These are phyloP conservation scores for Pseudomonodictys pantanalensis DNA, from an alignment of 495 filamentous ascomycete genomes.

Conservation along the genomic window DNA sequence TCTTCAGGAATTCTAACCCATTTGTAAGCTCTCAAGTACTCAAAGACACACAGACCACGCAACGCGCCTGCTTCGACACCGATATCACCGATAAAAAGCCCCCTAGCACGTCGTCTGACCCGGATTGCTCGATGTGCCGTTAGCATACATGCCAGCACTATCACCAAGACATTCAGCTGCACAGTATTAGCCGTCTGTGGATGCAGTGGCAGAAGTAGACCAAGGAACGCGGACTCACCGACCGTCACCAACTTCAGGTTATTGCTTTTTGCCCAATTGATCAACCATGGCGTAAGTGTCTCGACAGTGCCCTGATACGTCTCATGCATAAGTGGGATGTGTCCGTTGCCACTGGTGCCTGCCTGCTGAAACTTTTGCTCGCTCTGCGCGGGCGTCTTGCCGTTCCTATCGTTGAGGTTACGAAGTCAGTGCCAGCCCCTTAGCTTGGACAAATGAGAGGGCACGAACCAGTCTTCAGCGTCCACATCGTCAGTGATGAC, in stretches of 20 bases:
- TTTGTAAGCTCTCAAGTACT: no score
- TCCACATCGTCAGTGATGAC: constrained; percentile 57
- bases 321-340: constrained; percentile 58
- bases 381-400: constrained; percentile 45
- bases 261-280: constrained; percentile 53
- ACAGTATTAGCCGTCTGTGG: constrained; percentile 28
- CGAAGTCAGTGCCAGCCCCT: no score
- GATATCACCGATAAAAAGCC: neutral
- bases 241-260: constrained; percentile 53
- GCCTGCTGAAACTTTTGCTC: constrained; percentile 46
- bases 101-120: constrained; percentile 15
- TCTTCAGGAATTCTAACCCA: no score
- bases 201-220: neutral
- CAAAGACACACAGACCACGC: no score
- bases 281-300: constrained; percentile 51
- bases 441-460: no score
- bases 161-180: constrained; percentile 52
- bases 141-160: constrained; percentile 44
- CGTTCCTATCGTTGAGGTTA: no score
- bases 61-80: neutral
- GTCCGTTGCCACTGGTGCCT: constrained; percentile 49
- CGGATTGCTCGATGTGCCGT: constrained; percentile 17
- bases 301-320: constrained; percentile 49
- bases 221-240: neutral
- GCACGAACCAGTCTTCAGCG: constrained; percentile 53